phyloP scores from a whole-genome alignment of 306 rosid genomes.

The Medicago truncatula region DNA sequence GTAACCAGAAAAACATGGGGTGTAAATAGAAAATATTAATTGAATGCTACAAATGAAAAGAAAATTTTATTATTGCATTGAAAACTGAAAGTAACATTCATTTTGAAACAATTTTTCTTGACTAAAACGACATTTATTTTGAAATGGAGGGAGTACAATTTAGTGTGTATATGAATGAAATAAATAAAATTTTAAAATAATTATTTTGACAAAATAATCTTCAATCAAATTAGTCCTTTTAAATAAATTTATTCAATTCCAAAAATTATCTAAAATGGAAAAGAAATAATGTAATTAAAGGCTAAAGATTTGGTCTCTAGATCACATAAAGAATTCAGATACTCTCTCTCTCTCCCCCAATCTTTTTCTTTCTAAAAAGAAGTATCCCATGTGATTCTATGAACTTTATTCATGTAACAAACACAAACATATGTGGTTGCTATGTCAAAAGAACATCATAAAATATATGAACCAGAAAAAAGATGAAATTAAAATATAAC shows the following conservation, averaged over 20 bases:
- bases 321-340: neutral
- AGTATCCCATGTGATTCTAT: neutral
- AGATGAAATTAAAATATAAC: neutral
- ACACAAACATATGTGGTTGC: constrained; percentile 3
- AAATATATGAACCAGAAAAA: neutral
- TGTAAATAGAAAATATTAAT: too few relatives aligned
- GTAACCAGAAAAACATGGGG: too few relatives aligned
- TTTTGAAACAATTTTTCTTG: too few relatives aligned
- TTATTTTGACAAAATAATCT: neutral
- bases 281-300: neutral
- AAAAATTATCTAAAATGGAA: neutral
- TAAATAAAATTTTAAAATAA: too few relatives aligned
- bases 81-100: too few relatives aligned
- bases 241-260: neutral
- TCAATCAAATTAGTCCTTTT: neutral
- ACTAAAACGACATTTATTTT: too few relatives aligned
- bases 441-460: neutral
- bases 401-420: constrained; percentile 10
- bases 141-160: too few relatives aligned
- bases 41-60: too few relatives aligned
- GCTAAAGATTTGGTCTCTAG: neutral
- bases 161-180: too few relatives aligned
- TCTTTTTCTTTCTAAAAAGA: neutral
- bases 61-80: too few relatives aligned
- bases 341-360: neutral